These are phyloP conservation scores for Cynara cardunculus DNA, from an alignment of 129 eudicot species.

Conservation along the genomic window DNA sequence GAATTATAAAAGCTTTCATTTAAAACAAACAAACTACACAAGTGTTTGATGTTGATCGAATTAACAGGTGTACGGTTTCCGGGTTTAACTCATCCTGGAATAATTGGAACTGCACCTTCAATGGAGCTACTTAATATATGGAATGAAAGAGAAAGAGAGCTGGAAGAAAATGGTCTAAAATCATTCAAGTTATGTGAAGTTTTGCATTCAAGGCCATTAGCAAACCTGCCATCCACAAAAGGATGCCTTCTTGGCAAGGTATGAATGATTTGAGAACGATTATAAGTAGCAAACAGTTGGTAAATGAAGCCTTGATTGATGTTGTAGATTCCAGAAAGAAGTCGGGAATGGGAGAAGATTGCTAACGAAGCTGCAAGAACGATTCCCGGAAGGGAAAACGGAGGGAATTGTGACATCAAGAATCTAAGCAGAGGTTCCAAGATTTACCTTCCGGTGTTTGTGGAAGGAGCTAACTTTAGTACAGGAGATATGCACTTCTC, in stretches of 20 bases:
- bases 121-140: constrained; percentile 84
- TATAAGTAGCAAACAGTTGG: neutral
- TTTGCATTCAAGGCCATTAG: constrained; percentile 86
- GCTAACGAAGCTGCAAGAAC: constrained; percentile 95
- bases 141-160: constrained; percentile 80
- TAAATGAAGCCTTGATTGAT: neutral
- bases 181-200: constrained; percentile 89
- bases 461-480: constrained; percentile 96
- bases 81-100: constrained; percentile 95
- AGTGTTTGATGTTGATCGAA: neutral
- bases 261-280: neutral
- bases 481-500: constrained; percentile 99
- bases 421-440: constrained; percentile 94
- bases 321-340: constrained; percentile 59
- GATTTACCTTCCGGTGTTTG: constrained; percentile 93
- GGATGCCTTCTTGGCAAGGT: constrained; percentile 96
- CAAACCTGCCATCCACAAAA: constrained; percentile 86
- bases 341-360: constrained; percentile 80
- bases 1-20: neutral
- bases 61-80: constrained; percentile 85
- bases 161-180: constrained; percentile 77
- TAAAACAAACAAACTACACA: neutral
- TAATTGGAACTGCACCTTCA: constrained; percentile 97
- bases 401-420: constrained; percentile 97
- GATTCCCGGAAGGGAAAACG: constrained; percentile 97